Evolutionary conservation across 148 eudicot species (phyloP).

Genomic region (Chenopodium berlandieri): DNA sequence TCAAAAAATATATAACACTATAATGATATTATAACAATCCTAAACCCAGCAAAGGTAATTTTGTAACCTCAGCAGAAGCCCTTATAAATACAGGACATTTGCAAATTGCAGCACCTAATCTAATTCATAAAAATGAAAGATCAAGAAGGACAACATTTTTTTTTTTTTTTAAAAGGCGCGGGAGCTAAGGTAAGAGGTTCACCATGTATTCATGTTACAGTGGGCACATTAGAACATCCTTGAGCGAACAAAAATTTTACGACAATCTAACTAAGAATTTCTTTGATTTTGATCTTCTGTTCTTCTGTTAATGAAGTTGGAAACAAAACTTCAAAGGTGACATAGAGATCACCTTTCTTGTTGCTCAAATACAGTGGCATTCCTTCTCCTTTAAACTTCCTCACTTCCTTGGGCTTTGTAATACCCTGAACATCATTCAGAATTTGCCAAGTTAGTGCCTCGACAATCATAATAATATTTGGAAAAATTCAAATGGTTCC

Average conservation of each 20-base stretch:
- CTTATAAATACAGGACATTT: slow-evolving; percentile 15
- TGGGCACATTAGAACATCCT: not conserved
- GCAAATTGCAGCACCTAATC: slow-evolving; percentile 10
- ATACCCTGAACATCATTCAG: slow-evolving; percentile 46
- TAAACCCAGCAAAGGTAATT: not conserved
- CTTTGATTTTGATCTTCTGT: slow-evolving; percentile 77
- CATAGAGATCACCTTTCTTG: slow-evolving; percentile 84
- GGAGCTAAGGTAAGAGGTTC: slow-evolving; percentile 10
- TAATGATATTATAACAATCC: slow-evolving; percentile 7
- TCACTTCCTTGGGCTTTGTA: slow-evolving; percentile 84
- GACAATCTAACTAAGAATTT: slow-evolving; percentile 47
- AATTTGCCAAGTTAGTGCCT: not conserved
- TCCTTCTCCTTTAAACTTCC: slow-evolving; percentile 89
- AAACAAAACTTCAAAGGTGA: slow-evolving; percentile 80
- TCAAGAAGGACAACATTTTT: not conserved
- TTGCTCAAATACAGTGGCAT: slow-evolving; percentile 85
- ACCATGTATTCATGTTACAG: slow-evolving; percentile 29
- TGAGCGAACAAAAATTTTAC: slow-evolving; percentile 20
- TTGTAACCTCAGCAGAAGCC: slow-evolving; percentile 14
- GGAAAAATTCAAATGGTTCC: not conserved
- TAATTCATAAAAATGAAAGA: not conserved
- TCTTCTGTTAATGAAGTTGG: slow-evolving; percentile 79
- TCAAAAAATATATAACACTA: slow-evolving; percentile 1
- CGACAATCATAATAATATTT: not conserved
- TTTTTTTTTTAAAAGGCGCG: not conserved